Base-by-base conservation (phyloP, 441 rosid species). In the Capsella rubella region DNA sequence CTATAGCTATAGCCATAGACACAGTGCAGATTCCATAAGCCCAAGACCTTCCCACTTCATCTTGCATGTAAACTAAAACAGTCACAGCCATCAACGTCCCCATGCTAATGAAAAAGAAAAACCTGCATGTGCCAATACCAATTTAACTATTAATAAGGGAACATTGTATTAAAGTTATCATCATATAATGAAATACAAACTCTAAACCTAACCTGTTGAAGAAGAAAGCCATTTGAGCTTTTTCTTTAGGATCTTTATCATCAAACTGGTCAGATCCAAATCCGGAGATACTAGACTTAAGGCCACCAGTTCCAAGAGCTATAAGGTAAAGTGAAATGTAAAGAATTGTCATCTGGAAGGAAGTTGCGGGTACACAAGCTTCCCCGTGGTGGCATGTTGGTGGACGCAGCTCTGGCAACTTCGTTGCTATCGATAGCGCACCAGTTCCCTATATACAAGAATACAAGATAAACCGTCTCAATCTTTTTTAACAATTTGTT, bases 241-340 rank as follows among this genome's bases (percentile, higher is more conserved):
- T 91, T 75, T 94, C 98, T 78, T 85, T 89, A 29, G 86, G 83
- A 72, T 94, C 92, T 37, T 85, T 89, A 47, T 89, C 93, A 58
- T 94, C 93, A 68, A 94, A 94, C 47, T 91, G 97, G 63, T 94
- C 98, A 0, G 96, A 85, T 50, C 97, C 98, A 31, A 94, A 94
- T 31, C 96, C 98, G 1, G 98, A 94, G 32, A 94, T 88, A 56
- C 97, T 94, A 15, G 98, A 94, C 81, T 94, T 94, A 3, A 94
- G 85, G 51, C 97, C 98, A 46, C 97, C 98, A 6, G 98, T 94
- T 46, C 97, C 97, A 4, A 94, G 73, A 32, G 97, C 98, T 64
- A 91, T 85, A 35, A 91, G 77, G 78, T 90, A 91, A 49, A 94
- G 78, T 6, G 96, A 80, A 31, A 90, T 25, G 74, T 90, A 87